Percentiles rank a stretch among this genome's conserved stretches.
Evolutionary conservation across 164 flowering plant genomes (phyloP).

Genomic region (Vitis vinifera): ASM3070453v1 NC_081818.1:1605501-1606000

Average conservation of each 20-base stretch:
- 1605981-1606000: constrained; percentile 49
- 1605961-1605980: constrained; percentile 46
- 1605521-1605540: constrained; percentile 27
- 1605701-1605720: too few species aligned
- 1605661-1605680: constrained; percentile 58
- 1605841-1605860: too few species aligned
- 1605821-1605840: too few species aligned
- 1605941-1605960: constrained; percentile 31
- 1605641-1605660: constrained; percentile 65
- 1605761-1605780: too few species aligned
- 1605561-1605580: constrained; percentile 42
- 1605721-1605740: too few species aligned
- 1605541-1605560: not conserved
- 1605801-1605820: too few species aligned
- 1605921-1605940: constrained; percentile 61
- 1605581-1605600: constrained; percentile 44
- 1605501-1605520: constrained; percentile 20
- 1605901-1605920: constrained; percentile 72
- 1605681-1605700: constrained; percentile 45
- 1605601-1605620: constrained; percentile 44
- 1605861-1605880: constrained; percentile 27
- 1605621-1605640: constrained; percentile 57
- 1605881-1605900: constrained; percentile 59
- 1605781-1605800: too few species aligned
- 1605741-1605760: too few species aligned